Conservation (phyloP, 306 rosid genomes). For the Quercus engelmannii region DNA sequence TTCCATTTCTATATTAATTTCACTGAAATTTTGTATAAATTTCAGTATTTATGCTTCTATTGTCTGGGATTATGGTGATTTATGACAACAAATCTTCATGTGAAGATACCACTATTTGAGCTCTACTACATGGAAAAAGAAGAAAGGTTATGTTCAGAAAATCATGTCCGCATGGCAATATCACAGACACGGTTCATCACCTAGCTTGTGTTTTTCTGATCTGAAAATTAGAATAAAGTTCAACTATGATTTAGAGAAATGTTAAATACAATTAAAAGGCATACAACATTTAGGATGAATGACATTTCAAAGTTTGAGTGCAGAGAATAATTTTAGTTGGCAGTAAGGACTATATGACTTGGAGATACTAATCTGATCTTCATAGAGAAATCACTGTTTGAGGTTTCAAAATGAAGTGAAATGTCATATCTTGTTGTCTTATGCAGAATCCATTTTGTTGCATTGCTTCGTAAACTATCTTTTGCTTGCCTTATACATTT, state of each 20-base stretch:
- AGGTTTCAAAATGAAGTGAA: background rate
- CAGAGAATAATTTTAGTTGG: too few species aligned
- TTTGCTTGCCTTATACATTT: background rate
- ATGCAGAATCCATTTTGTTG: background rate
- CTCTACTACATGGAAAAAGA: too few species aligned
- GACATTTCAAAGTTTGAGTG: background rate
- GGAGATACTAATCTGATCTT: background rate
- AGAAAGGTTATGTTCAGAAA: background rate
- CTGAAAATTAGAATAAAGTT: too few species aligned
- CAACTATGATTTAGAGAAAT: too few species aligned
- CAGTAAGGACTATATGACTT: background rate
- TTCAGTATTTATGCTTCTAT: background rate
- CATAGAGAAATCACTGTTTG: background rate
- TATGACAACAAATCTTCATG: too few species aligned
- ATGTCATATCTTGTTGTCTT: background rate
- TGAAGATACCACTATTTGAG: too few species aligned
- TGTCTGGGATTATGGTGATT: background rate
- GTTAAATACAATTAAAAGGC: too few species aligned
- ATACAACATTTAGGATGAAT: too few species aligned
- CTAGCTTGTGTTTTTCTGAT: too few species aligned
- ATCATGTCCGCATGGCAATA: background rate
- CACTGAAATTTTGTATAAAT: background rate
- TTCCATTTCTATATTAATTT: background rate
- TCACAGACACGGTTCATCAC: background rate
- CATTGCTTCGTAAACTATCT: background rate